phyloP scores from a whole-genome alignment of 139 green algal genomes.

The Chlorella ohadii region DNA sequence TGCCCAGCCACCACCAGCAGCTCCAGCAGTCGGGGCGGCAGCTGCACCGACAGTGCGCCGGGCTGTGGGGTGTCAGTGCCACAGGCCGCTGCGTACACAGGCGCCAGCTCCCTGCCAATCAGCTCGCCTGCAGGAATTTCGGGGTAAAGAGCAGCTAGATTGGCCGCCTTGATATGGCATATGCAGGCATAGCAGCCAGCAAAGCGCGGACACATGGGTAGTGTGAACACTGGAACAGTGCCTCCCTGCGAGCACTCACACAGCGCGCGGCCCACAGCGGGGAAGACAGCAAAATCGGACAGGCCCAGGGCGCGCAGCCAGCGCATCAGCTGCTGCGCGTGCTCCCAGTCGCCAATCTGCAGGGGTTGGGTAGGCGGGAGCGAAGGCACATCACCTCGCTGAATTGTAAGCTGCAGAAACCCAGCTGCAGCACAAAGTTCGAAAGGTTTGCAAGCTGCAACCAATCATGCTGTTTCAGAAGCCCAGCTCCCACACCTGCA shows the following conservation, averaged over 20 bases:
- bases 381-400: no score
- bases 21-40: constrained; percentile 31
- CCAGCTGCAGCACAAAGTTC: no score
- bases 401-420: no score
- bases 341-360: constrained; percentile 60
- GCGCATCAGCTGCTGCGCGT: constrained; percentile 44
- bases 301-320: constrained; percentile 53
- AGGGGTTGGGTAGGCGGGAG: neutral
- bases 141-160: neutral
- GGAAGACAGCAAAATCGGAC: constrained; percentile 46
- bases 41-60: neutral
- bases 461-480: no score
- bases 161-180: no score
- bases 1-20: constrained; percentile 46
- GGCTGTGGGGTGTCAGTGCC: neutral
- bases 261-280: constrained; percentile 50
- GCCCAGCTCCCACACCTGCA: constrained; percentile 45
- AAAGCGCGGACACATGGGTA: no score
- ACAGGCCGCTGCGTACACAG: neutral
- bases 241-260: no score
- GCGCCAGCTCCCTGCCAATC: constrained; percentile 9
- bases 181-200: no score
- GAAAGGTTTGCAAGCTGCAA: no score
- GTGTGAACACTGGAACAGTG: no score
- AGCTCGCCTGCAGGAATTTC: neutral